A percentile compares a stretch with the other conserved stretches of the same genome.
phyloP scores from a whole-genome alignment of 1,284 basidiomycete species.

The Nidula niveotomentosa region DNA sequence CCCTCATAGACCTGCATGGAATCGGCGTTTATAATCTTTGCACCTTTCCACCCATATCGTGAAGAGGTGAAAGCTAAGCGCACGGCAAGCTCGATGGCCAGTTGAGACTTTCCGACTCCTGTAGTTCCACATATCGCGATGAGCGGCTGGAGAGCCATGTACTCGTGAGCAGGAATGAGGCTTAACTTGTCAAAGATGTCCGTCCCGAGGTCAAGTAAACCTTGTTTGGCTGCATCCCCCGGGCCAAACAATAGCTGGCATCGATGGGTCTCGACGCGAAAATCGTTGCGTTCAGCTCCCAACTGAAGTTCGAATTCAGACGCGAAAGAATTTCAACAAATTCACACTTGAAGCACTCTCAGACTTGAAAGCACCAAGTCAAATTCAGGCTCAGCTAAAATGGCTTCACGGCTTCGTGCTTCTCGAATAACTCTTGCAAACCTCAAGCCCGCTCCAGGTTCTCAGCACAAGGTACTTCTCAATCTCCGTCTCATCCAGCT shows the following conservation, averaged over 20 bases:
- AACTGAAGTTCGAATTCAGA: no score
- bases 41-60: constrained; percentile 50
- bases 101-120: constrained; percentile 94
- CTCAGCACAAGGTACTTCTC: constrained; percentile 55
- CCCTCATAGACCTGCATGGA: constrained; percentile 99
- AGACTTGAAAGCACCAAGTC: no score
- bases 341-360: no score
- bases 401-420: constrained; percentile 32
- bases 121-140: constrained; percentile 93
- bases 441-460: constrained; percentile 58
- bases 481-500: not conserved
- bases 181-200: not conserved
- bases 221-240: no score
- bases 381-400: constrained; percentile 9
- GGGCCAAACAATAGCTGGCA: no score
- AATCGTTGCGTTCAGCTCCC: no score
- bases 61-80: constrained; percentile 37
- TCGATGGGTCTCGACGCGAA: no score
- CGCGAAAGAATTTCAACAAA: no score
- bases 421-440: constrained; percentile 58
- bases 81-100: constrained; percentile 87
- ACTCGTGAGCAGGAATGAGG: constrained; percentile 10
- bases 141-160: constrained; percentile 51
- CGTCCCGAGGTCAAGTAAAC: no score
- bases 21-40: constrained; percentile 91